These are phyloP conservation scores for Linnemannia hyalina DNA, from an alignment of 192 early-diverging fungal genomes.

Conservation along the genomic window DNA sequence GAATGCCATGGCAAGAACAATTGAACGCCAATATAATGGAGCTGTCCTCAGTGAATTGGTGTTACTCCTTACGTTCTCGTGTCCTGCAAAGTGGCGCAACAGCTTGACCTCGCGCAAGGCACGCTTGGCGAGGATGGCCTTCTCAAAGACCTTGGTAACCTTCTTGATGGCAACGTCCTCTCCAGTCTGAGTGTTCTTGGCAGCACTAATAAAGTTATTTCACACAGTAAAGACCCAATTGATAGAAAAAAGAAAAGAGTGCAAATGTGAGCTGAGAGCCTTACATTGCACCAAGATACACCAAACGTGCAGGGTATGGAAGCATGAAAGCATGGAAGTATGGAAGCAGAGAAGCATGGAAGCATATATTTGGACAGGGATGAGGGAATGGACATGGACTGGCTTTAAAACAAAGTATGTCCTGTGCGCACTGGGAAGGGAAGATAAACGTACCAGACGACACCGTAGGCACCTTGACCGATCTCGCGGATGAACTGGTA, in stretches of 20 bases:
- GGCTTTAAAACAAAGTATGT: not conserved
- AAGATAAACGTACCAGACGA: conserved; percentile 82
- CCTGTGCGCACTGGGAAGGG: not conserved
- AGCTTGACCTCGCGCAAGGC: conserved; percentile 96
- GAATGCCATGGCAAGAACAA: not conserved
- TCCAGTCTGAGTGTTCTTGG: conserved; percentile 82
- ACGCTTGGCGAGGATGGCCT: conserved; percentile 92
- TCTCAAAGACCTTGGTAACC: conserved; percentile 81
- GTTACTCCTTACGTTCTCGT: conserved; percentile 79
- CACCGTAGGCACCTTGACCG: conserved; percentile 93
- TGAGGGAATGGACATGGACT: not conserved
- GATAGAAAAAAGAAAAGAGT: not conserved
- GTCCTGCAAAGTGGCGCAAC: conserved; percentile 93
- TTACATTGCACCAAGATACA: not conserved
- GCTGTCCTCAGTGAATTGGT: not conserved
- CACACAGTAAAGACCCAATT: not conserved
- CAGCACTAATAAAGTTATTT: conserved; percentile 70
- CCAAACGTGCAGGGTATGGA: too few species aligned
- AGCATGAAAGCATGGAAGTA: not conserved
- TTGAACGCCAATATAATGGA: not conserved
- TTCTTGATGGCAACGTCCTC: conserved; percentile 93
- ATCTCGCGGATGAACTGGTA: conserved; percentile 86
- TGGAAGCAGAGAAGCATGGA: not conserved
- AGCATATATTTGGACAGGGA: conserved; percentile 1
- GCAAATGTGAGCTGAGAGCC: conserved; percentile 1